Percentiles rank a stretch among this genome's conserved stretches.
phyloP scores from a whole-genome alignment of 1,139 yeast species.

The Candida tetrigidarum region DNA sequence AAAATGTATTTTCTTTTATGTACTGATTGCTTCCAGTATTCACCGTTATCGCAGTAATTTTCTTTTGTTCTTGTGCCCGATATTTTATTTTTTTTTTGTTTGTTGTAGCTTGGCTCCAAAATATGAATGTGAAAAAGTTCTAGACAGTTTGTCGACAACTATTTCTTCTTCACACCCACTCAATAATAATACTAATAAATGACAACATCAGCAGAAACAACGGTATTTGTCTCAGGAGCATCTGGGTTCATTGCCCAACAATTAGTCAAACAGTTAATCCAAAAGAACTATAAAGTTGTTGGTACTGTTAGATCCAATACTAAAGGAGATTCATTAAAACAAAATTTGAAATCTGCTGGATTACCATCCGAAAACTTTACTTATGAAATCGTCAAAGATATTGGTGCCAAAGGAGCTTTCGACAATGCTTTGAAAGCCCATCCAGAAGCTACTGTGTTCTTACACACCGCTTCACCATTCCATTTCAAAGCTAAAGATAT shows the following conservation, averaged over 20 bases:
- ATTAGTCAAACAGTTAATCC: slow-evolving; percentile 30
- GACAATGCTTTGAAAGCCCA: slow-evolving; percentile 53
- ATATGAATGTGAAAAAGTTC: neutral
- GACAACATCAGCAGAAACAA: slow-evolving; percentile 1
- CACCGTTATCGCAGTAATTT: neutral
- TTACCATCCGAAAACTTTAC: slow-evolving; percentile 27
- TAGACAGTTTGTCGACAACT: too few relatives aligned
- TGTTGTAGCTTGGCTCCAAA: neutral
- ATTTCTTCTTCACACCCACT: neutral
- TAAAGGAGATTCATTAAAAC: slow-evolving; percentile 28
- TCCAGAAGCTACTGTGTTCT: slow-evolving; percentile 53
- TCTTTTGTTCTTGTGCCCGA: neutral
- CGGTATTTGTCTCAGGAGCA: slow-evolving; percentile 56
- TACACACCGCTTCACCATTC: slow-evolving; percentile 47
- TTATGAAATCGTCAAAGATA: slow-evolving; percentile 34
- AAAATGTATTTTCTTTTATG: neutral
- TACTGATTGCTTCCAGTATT: too few relatives aligned
- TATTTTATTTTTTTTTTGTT: neutral
- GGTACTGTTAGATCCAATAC: slow-evolving; percentile 32
- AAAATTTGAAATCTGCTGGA: slow-evolving; percentile 15
- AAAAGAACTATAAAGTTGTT: slow-evolving; percentile 28
- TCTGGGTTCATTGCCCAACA: slow-evolving; percentile 60
- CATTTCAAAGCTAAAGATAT: slow-evolving; percentile 25
- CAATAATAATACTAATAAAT: too few relatives aligned
- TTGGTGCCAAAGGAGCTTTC: slow-evolving; percentile 50